These are phyloP conservation scores for Cladosporium sp. DNA, from an alignment of 2,329 filamentous ascomycete species.

Conservation along the genomic window DNA sequence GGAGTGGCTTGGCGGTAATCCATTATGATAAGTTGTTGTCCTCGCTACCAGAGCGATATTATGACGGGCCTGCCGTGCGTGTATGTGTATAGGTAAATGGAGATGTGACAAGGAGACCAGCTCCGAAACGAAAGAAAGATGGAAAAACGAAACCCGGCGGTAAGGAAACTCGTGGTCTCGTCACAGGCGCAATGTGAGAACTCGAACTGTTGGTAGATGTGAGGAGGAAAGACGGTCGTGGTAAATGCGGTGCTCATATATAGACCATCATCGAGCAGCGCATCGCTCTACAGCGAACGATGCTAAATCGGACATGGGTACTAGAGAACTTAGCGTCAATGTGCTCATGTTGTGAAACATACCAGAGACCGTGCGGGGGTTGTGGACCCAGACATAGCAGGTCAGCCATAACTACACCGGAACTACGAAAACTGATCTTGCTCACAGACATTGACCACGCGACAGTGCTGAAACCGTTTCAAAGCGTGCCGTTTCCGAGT, in stretches of 20 bases:
- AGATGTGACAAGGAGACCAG: constrained; percentile 36
- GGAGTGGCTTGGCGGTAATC: constrained; percentile 45
- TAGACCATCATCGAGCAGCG: background rate
- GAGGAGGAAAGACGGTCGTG: constrained; percentile 17
- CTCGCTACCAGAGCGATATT: constrained; percentile 34
- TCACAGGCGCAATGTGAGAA: constrained; percentile 22
- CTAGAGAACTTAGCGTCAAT: constrained; percentile 7
- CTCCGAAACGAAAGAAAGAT: constrained; percentile 35
- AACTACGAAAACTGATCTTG: background rate
- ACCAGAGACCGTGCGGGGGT: constrained; percentile 10
- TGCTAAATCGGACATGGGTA: constrained; percentile 4
- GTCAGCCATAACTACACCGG: background rate
- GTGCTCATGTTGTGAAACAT: constrained; percentile 8
- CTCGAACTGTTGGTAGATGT: constrained; percentile 21
- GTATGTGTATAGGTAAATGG: constrained; percentile 17
- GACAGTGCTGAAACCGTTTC: constrained; percentile 3
- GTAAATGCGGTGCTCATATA: constrained; percentile 14
- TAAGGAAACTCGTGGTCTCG: constrained; percentile 39
- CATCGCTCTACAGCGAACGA: constrained; percentile 12
- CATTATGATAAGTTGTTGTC: constrained; percentile 27
- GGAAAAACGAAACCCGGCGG: constrained; percentile 33
- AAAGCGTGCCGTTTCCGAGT: background rate
- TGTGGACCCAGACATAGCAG: constrained; percentile 5
- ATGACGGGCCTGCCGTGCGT: constrained; percentile 13
- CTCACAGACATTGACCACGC: background rate